These are phyloP conservation scores for Solanum rostratum DNA, from an alignment of 257 asterid genomes.

Conservation along the genomic window DNA sequence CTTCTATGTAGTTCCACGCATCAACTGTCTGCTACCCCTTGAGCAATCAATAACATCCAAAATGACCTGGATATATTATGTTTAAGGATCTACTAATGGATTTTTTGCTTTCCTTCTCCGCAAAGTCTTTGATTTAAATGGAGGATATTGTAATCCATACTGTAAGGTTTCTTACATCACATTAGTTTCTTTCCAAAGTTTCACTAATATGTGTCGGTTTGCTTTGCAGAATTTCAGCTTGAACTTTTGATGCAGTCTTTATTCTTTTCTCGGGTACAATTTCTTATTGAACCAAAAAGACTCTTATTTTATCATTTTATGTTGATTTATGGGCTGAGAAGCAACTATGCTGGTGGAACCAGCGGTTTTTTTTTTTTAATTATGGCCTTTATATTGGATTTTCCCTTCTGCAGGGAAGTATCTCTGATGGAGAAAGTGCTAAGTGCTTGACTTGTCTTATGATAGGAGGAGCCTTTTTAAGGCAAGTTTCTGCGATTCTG, in stretches of 20 bases:
- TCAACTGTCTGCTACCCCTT: background rate
- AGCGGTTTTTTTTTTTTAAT: background rate
- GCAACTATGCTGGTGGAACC: background rate
- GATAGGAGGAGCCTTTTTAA: conserved; percentile 77
- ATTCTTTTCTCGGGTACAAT: conserved; percentile 73
- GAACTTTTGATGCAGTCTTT: conserved; percentile 96
- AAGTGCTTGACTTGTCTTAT: conserved; percentile 64
- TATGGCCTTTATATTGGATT: background rate
- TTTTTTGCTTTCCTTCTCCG: background rate
- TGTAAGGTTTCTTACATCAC: background rate
- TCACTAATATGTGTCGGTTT: background rate
- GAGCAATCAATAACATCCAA: background rate
- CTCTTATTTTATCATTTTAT: background rate
- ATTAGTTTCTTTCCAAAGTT: background rate
- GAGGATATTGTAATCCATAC: background rate
- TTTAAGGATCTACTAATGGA: background rate
- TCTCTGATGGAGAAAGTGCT: conserved; percentile 71
- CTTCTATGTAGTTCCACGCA: background rate
- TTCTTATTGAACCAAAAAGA: background rate
- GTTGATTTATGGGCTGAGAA: background rate
- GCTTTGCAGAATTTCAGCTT: conserved; percentile 87
- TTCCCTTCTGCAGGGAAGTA: conserved; percentile 51
- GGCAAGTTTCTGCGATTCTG: conserved; percentile 29
- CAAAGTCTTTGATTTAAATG: background rate
- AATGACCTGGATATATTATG: background rate